Evolutionary conservation across 1,284 basidiomycete genomes (phyloP), one percentile per base, ranked within the genome.

Genomic region (Sparassis latifolia): DNA sequence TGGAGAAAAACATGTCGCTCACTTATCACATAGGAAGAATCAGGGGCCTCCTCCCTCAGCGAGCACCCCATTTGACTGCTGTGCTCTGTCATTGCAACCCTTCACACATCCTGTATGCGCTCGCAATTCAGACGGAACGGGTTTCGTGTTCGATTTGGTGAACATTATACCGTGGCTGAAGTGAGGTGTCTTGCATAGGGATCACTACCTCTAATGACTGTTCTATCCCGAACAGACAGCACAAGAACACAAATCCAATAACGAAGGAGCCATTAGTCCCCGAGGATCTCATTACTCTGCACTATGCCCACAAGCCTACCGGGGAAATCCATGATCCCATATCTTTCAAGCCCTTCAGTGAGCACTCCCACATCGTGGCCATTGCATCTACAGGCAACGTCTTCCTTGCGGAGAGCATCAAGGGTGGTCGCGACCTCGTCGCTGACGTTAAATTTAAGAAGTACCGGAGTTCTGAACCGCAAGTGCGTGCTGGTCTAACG

Each of bases 111-210:
- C 95, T 0, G 94, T 97, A 5, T 93, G 91, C 60, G 89, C 91
- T 1, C 77, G 84, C 33, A 89, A 89, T 60, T 64, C 75, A 33
- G 89, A 92, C 62, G 86, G 88, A 32, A 89, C 86, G 1, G 89
- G 89, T 7, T 71, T 70, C 46, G 87, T 90, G n/a, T 92, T 92
- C 65, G 91, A 95, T 58, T 70, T 95, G 46, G 77, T 91, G 46
- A 93, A 92, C 65, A 92, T 97, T 59, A 86, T 96, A 38, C 92
- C 94, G 33, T 97, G 92, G 82, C 76, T 97, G 44, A 91, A 96
- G 92, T 88, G 62, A 58, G 84, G 10, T 51, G 39, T 10, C 44
- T 44, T 43, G 52, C 40, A 55, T 10, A 31, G 10, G 28, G 50
- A 47, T 27, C 33, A 40, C 38, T 6, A 29, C 48, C 45, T 44